A percentile compares a stretch with the other conserved stretches of the same genome.
Conservation (phyloP, 148 eudicot species). For the Amaranthus cruentus region DNA sequence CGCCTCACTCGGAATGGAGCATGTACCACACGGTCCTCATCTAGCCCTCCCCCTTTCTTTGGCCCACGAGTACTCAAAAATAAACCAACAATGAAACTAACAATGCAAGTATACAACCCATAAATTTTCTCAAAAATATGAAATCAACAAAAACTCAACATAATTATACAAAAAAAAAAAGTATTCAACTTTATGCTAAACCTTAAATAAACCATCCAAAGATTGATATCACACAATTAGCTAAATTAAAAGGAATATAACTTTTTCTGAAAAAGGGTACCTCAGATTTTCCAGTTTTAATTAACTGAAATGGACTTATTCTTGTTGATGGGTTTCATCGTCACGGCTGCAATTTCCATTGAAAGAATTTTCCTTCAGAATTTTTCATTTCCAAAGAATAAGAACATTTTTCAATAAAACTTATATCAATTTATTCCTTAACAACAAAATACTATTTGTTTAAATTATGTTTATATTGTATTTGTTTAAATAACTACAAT, state of each 20-base stretch:
- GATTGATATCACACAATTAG: not conserved
- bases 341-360: constrained; percentile 28
- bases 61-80: not conserved
- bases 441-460: not conserved
- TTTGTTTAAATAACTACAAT: too few relatives aligned
- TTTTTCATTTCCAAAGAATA: not conserved
- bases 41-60: too few relatives aligned
- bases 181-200: not conserved
- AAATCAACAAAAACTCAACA: constrained; percentile 14
- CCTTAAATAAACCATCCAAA: not conserved
- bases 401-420: not conserved
- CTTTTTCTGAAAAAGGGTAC: constrained; percentile 29
- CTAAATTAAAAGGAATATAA: constrained; percentile 3
- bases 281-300: constrained; percentile 43
- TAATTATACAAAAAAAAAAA: constrained; percentile 1
- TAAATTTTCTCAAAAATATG: not conserved
- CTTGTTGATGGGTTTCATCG: constrained; percentile 31
- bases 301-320: constrained; percentile 29
- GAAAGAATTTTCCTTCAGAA: not conserved
- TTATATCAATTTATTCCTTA: not conserved
- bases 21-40: too few relatives aligned
- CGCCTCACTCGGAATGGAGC: too few relatives aligned
- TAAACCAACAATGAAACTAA: not conserved
- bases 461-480: too few relatives aligned
- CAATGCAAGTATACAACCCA: not conserved